Percentiles rank a stretch among this genome's conserved stretches.
phyloP scores from a whole-genome alignment of 1,284 basidiomycete species.

The Trametes versicolor region DNA sequence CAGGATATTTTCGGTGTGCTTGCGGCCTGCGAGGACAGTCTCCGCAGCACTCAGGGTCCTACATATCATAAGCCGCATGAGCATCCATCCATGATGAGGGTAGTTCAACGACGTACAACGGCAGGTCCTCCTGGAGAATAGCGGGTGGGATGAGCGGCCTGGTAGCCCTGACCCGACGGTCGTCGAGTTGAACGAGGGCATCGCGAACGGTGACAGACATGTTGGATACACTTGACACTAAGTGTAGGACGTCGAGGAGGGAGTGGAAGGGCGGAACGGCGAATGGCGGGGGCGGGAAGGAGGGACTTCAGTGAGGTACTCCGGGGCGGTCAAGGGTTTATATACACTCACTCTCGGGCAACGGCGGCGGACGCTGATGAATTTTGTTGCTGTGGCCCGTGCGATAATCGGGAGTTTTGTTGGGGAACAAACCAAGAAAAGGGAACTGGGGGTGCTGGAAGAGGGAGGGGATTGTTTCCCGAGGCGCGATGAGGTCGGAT shows the following conservation, averaged over 20 bases:
- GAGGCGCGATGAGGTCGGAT: constrained; percentile 26
- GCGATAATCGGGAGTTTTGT: constrained; percentile 12
- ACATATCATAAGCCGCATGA: constrained; percentile 1
- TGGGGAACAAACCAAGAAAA: constrained; percentile 4
- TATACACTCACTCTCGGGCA: constrained; percentile 19
- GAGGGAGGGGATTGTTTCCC: not conserved
- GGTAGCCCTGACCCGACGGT: constrained; percentile 86
- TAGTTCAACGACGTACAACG: constrained; percentile 58
- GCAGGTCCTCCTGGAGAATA: constrained; percentile 90
- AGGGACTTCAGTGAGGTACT: not conserved
- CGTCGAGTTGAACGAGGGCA: constrained; percentile 85
- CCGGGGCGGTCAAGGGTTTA: not conserved
- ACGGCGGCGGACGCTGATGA: not conserved
- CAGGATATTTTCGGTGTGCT: constrained; percentile 81
- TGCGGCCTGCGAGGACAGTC: constrained; percentile 88
- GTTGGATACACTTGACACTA: constrained; percentile 53
- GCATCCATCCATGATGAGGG: not conserved
- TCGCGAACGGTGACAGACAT: constrained; percentile 76
- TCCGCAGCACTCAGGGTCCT: constrained; percentile 79
- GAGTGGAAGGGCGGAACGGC: constrained; percentile 4
- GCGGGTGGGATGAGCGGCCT: constrained; percentile 92
- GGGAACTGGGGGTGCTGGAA: constrained; percentile 7
- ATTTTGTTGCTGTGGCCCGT: constrained; percentile 2
- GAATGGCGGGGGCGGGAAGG: not conserved
- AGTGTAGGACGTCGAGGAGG: constrained; percentile 9